Evolutionary conservation across 257 asterid species (phyloP).

Genomic region (Euphrasia confusa): DNA sequence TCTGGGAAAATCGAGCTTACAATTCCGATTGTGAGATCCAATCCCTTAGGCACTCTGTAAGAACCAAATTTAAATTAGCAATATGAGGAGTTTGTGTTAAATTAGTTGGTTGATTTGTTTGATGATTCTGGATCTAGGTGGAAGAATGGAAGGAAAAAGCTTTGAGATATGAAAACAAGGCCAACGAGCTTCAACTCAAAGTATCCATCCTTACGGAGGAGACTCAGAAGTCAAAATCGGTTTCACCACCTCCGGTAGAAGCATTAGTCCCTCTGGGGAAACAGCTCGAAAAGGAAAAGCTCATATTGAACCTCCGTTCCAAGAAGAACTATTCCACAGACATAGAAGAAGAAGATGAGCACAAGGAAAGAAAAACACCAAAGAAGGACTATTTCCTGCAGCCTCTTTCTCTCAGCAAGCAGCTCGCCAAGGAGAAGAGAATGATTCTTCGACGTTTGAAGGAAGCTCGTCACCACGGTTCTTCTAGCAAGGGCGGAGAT

Average conservation of each 20-base stretch:
- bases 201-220: slow-evolving; percentile 35
- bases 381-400: slow-evolving; percentile 20
- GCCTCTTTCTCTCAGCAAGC: slow-evolving; percentile 61
- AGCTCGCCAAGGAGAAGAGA: slow-evolving; percentile 67
- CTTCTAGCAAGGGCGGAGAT: slow-evolving; percentile 8
- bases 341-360: slow-evolving; percentile 15
- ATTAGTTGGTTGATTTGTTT: neutral
- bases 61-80: slow-evolving; percentile 11
- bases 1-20: slow-evolving; percentile 69
- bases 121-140: slow-evolving; percentile 37
- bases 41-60: slow-evolving; percentile 50
- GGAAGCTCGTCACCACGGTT: slow-evolving; percentile 20
- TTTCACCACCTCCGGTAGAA: slow-evolving; percentile 18
- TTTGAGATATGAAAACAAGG: slow-evolving; percentile 43
- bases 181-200: slow-evolving; percentile 35
- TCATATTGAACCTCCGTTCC: slow-evolving; percentile 6
- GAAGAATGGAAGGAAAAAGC: slow-evolving; percentile 71
- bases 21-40: slow-evolving; percentile 41
- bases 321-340: neutral
- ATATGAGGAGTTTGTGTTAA: neutral
- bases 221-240: slow-evolving; percentile 27
- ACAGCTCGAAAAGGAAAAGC: slow-evolving; percentile 39
- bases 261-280: slow-evolving; percentile 27
- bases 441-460: slow-evolving; percentile 31
- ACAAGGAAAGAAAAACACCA: slow-evolving; percentile 7